A percentile compares a stretch with the other conserved stretches of the same genome.
These are phyloP conservation scores for Sugiyamaella grinbergsii DNA, from an alignment of 1,139 yeast species.

Conservation along the genomic window DNA sequence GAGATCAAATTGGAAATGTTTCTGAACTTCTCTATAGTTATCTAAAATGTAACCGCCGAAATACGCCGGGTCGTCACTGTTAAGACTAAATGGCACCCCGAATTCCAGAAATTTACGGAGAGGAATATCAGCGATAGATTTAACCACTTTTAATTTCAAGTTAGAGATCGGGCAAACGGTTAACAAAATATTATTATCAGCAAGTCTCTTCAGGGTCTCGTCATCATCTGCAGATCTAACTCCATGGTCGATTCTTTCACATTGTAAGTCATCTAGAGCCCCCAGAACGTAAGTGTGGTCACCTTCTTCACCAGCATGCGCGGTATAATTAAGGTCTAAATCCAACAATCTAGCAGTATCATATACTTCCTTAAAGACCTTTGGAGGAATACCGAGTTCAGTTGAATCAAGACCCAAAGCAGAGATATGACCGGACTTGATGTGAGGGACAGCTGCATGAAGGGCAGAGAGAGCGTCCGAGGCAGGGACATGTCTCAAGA, in stretches of 20 bases:
- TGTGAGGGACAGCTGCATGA: constrained; percentile 52
- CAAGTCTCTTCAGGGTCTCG: constrained; percentile 56
- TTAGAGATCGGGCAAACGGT: constrained; percentile 78
- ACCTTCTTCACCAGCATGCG: constrained; percentile 90
- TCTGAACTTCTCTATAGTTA: constrained; percentile 66
- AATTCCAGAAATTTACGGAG: constrained; percentile 58
- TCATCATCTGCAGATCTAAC: constrained; percentile 60
- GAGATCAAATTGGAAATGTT: constrained; percentile 59
- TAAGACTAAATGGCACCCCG: constrained; percentile 71
- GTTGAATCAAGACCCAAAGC: constrained; percentile 79
- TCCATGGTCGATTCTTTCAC: constrained; percentile 78
- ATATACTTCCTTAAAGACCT: constrained; percentile 64
- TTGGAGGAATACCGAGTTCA: constrained; percentile 75
- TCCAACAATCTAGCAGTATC: constrained; percentile 47
- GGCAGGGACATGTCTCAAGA: constrained; percentile 71
- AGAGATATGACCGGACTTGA: constrained; percentile 57
- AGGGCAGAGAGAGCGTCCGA: constrained; percentile 59
- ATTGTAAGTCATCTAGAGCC: constrained; percentile 60
- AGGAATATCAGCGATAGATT: constrained; percentile 66
- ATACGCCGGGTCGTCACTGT: constrained; percentile 85
- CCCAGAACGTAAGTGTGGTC: constrained; percentile 62
- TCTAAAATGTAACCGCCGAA: constrained; percentile 82
- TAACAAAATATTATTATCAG: constrained; percentile 55
- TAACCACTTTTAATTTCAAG: constrained; percentile 71
- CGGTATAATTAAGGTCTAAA: constrained; percentile 58